Evolutionary conservation across 23 red algal genomes (phyloP).

Genomic region (Gracilariopsis chorda): DNA sequence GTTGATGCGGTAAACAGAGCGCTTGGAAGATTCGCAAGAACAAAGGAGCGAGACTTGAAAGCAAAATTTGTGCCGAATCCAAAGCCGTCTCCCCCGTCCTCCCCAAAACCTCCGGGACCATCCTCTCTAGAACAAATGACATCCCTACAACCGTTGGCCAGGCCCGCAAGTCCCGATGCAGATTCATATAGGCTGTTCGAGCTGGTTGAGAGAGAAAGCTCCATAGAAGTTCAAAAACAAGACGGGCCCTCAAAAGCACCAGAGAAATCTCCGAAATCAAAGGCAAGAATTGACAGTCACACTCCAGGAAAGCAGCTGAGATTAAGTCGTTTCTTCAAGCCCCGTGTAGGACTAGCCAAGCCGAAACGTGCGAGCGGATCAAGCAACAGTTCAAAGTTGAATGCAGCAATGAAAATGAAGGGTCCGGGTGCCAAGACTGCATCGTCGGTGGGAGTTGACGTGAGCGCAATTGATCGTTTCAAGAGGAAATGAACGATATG

Average conservation of each 20-base stretch:
- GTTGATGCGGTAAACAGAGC: conserved; percentile 52
- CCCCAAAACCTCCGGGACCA: too few species aligned
- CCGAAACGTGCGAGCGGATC: not conserved
- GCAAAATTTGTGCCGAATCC: conserved; percentile 2
- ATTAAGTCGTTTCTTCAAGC: conserved; percentile 31
- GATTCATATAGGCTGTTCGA: conserved; percentile 8
- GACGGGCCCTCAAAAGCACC: too few species aligned
- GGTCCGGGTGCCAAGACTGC: not conserved
- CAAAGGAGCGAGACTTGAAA: conserved; percentile 4
- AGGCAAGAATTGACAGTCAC: not conserved
- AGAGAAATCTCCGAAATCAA: not conserved
- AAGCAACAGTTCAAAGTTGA: not conserved
- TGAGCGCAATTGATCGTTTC: not conserved
- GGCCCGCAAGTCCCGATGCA: conserved; percentile 19
- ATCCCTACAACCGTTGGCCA: not conserved
- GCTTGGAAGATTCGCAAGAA: conserved; percentile 18
- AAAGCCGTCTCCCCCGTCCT: not conserved
- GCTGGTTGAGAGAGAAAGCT: not conserved
- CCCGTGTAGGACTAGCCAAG: not conserved
- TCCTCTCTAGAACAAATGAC: not conserved
- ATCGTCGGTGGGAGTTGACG: not conserved
- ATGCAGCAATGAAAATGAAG: too few species aligned
- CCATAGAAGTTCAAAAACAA: not conserved
- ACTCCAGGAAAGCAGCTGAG: conserved; percentile 9
- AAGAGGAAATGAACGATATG: not conserved